phyloP scores from a whole-genome alignment of 2,329 filamentous ascomycete species.

The Aspergillus puulaauensis region DNA sequence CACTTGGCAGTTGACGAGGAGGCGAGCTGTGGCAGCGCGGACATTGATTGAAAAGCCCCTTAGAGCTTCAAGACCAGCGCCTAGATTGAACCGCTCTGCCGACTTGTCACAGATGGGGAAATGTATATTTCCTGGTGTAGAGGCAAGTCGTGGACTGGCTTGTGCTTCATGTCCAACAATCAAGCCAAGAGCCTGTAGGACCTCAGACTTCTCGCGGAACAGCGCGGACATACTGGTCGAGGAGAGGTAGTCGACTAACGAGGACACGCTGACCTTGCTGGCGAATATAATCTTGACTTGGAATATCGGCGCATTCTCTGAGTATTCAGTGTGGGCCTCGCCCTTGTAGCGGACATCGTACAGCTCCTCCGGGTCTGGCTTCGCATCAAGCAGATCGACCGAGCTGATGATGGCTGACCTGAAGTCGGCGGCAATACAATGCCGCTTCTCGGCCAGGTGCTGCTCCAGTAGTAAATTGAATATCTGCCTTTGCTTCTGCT shows the following conservation, averaged over 20 bases:
- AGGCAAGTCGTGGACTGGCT: slow-evolving; percentile 39
- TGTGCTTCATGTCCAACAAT: slow-evolving; percentile 51
- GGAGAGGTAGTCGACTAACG: slow-evolving; percentile 47
- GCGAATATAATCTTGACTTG: slow-evolving; percentile 36
- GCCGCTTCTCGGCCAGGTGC: slow-evolving; percentile 26
- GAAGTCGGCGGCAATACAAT: slow-evolving; percentile 40
- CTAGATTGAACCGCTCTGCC: slow-evolving; percentile 42
- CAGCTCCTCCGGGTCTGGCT: not conserved
- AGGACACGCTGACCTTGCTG: slow-evolving; percentile 33
- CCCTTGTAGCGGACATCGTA: slow-evolving; percentile 35
- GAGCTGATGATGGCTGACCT: slow-evolving; percentile 37
- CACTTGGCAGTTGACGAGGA: slow-evolving; percentile 64
- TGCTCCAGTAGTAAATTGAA: slow-evolving; percentile 47
- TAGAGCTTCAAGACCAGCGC: slow-evolving; percentile 54
- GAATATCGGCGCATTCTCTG: slow-evolving; percentile 32
- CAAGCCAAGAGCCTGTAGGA: slow-evolving; percentile 60
- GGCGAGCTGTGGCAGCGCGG: slow-evolving; percentile 56
- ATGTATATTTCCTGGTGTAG: slow-evolving; percentile 54
- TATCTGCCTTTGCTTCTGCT: slow-evolving; percentile 47
- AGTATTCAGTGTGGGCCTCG: slow-evolving; percentile 34
- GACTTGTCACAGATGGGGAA: slow-evolving; percentile 42
- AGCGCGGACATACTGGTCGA: slow-evolving; percentile 34
- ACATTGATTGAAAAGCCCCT: slow-evolving; percentile 64
- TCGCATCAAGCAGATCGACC: slow-evolving; percentile 16
- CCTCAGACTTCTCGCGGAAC: slow-evolving; percentile 49